phyloP scores from a whole-genome alignment of 2,329 filamentous ascomycete genomes.

The Neonectria punicea region DNA sequence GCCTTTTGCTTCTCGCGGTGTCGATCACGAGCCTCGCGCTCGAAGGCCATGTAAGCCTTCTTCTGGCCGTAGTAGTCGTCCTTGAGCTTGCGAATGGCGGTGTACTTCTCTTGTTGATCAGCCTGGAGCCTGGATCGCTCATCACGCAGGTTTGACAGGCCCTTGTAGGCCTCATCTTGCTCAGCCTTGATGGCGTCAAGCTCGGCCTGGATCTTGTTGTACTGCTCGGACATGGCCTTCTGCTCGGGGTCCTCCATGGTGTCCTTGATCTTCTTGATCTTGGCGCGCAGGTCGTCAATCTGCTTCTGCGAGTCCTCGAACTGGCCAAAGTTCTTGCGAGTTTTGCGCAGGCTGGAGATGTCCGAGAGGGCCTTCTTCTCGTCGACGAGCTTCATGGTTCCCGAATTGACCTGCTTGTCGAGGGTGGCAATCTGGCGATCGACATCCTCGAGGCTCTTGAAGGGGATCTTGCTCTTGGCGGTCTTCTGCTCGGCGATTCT shows the following conservation, averaged over 20 bases:
- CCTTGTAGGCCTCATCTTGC: constrained; percentile 91
- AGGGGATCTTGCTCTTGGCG: constrained; percentile 81
- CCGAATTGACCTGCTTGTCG: constrained; percentile 86
- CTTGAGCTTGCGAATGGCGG: constrained; percentile 85
- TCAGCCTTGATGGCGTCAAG: constrained; percentile 90
- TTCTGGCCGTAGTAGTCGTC: constrained; percentile 86
- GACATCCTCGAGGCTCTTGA: constrained; percentile 89
- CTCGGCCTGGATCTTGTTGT: constrained; percentile 86
- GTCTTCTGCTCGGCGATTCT: constrained; percentile 88
- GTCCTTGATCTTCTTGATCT: constrained; percentile 91
- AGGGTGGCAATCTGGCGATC: constrained; percentile 84
- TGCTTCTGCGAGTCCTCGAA: constrained; percentile 88
- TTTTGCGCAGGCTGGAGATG: constrained; percentile 84
- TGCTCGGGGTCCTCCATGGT: constrained; percentile 90
- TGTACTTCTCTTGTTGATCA: constrained; percentile 88
- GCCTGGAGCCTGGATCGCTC: constrained; percentile 85
- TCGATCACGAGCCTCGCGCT: constrained; percentile 83
- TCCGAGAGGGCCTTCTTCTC: constrained; percentile 94
- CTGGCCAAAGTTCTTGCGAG: constrained; percentile 88
- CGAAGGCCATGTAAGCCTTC: constrained; percentile 84
- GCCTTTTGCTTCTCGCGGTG: constrained; percentile 81
- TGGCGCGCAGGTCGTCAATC: constrained; percentile 86
- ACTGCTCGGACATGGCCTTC: constrained; percentile 87
- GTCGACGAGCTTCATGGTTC: constrained; percentile 94
- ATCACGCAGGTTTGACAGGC: constrained; percentile 83